Conservation (phyloP, 306 rosid genomes). For the Trifolium subterraneum region DNA sequence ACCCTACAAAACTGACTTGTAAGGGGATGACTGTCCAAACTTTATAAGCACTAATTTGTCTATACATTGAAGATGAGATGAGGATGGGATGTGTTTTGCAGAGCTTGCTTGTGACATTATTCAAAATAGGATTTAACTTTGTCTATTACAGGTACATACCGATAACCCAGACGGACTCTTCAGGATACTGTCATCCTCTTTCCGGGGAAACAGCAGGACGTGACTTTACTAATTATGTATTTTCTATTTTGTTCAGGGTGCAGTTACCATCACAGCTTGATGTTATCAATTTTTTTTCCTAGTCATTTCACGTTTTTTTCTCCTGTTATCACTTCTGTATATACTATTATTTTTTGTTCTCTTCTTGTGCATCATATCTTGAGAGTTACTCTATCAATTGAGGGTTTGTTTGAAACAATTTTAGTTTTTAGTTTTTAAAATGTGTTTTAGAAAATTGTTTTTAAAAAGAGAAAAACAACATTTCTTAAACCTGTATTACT, state of each 20-base stretch:
- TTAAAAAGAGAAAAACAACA: too few relatives aligned
- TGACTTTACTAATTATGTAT: constrained; percentile 35
- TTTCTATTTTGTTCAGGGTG: constrained; percentile 19
- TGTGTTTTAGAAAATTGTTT: too few relatives aligned
- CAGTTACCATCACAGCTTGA: constrained; percentile 20
- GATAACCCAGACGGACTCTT: constrained; percentile 98
- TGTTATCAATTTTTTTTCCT: background rate
- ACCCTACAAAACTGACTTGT: background rate
- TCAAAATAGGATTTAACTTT: constrained; percentile 25
- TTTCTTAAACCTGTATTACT: too few relatives aligned
- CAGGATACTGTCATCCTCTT: constrained; percentile 85
- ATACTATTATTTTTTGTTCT: background rate
- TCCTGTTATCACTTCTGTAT: constrained; percentile 7
- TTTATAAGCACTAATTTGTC: background rate
- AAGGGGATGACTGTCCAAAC: background rate
- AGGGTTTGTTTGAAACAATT: too few relatives aligned
- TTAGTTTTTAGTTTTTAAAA: too few relatives aligned
- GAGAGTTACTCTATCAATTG: constrained; percentile 7
- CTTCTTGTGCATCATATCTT: constrained; percentile 1
- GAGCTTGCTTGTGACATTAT: constrained; percentile 14
- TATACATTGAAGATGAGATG: constrained; percentile 7
- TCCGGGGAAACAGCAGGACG: constrained; percentile 52
- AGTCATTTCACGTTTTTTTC: constrained; percentile 2
- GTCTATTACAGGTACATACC: constrained; percentile 75
- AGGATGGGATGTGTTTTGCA: constrained; percentile 19